Percentiles rank a stretch among this genome's conserved stretches.
Conservation (phyloP, 768 basidiomycete species). For the Sutorius australiensis region DNA sequence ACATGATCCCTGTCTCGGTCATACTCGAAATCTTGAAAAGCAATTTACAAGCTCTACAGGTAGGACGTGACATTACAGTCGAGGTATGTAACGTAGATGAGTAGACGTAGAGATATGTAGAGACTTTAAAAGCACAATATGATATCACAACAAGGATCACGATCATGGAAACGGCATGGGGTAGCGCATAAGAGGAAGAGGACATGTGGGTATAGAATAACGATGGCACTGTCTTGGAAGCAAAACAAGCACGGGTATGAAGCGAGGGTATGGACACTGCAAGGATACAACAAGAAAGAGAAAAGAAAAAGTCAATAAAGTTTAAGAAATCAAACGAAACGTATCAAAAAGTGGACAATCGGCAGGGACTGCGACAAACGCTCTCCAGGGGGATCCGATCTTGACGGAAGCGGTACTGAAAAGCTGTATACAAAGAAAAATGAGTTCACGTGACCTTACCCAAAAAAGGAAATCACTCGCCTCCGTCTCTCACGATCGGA, state of each 20-base stretch:
- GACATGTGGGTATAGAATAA: constrained; percentile 21
- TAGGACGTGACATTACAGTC: constrained; percentile 9
- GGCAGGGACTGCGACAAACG: constrained; percentile 45
- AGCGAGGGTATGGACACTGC: constrained; percentile 17
- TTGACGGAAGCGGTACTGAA: constrained; percentile 61
- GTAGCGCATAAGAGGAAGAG: constrained; percentile 11
- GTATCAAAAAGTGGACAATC: constrained; percentile 56
- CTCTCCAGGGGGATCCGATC: constrained; percentile 42
- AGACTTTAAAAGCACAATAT: constrained; percentile 25
- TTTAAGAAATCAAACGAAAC: constrained; percentile 6
- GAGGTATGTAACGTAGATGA: constrained; percentile 18
- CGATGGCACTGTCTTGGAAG: neutral
- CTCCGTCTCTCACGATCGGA: constrained; percentile 63
- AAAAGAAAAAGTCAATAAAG: constrained; percentile 21
- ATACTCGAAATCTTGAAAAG: neutral
- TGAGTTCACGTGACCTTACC: constrained; percentile 3
- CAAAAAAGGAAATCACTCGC: constrained; percentile 18
- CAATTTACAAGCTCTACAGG: neutral
- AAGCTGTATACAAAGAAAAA: constrained; percentile 34
- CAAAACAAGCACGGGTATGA: constrained; percentile 6
- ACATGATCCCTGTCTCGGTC: neutral
- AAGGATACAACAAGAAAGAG: constrained; percentile 24
- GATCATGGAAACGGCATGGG: constrained; percentile 15
- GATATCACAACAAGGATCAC: constrained; percentile 10
- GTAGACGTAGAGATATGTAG: constrained; percentile 11